Evolutionary conservation across 768 basidiomycete genomes (phyloP).

Genomic region (Suillus cothurnatus): DNA sequence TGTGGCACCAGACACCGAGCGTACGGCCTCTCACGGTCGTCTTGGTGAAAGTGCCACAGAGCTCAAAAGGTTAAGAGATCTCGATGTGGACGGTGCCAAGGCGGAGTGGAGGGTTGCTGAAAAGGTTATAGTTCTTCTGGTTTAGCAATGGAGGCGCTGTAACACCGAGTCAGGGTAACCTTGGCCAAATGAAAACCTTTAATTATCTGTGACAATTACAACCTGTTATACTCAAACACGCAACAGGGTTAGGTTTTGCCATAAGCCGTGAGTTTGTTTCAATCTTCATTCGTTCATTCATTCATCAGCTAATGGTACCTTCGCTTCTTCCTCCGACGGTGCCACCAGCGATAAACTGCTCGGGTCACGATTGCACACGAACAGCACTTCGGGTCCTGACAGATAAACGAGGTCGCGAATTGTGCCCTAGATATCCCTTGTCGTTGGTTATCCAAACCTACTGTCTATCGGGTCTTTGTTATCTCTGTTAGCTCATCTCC

Average conservation of each 20-base stretch:
- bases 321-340: not conserved
- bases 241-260: not conserved
- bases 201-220: not conserved
- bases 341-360: not conserved
- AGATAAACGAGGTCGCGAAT: slow-evolving; percentile 4
- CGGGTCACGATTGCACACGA: not conserved
- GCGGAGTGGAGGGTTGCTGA: slow-evolving; percentile 72
- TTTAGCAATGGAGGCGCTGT: slow-evolving; percentile 24
- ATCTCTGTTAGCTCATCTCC: not conserved
- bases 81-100: slow-evolving; percentile 62
- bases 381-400: not conserved
- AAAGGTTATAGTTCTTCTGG: slow-evolving; percentile 47
- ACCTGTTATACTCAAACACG: not conserved
- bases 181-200: not conserved
- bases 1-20: slow-evolving; percentile 25
- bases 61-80: slow-evolving; percentile 58
- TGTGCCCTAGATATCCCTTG: slow-evolving; percentile 3
- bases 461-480: not conserved
- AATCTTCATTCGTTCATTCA: not conserved
- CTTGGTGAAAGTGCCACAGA: slow-evolving; percentile 36
- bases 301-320: not conserved
- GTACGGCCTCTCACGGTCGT: slow-evolving; percentile 10
- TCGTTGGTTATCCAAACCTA: not conserved
- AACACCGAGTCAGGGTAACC: not conserved
- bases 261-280: not conserved